phyloP scores from a whole-genome alignment of 2,329 filamentous ascomycete genomes.

The Dactylella cylindrospora region DNA sequence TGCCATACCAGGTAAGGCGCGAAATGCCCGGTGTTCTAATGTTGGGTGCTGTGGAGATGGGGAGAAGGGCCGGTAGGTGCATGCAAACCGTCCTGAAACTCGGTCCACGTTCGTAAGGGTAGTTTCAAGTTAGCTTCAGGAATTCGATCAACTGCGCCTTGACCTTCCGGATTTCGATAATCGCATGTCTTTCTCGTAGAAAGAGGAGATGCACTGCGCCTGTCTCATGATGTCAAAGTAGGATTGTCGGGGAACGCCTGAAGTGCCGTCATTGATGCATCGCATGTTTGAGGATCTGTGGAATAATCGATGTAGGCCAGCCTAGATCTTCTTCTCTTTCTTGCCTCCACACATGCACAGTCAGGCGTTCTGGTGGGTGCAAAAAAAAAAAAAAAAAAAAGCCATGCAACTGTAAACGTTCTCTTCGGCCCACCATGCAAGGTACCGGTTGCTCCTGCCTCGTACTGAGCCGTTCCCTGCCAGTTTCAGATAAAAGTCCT shows the following conservation, averaged over 20 bases:
- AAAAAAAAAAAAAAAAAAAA: background rate
- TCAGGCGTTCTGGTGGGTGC: conserved; percentile 4
- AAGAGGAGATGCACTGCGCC: conserved; percentile 18
- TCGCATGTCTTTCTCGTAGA: background rate
- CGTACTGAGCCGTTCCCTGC: conserved; percentile 43
- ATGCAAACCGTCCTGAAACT: conserved; percentile 17
- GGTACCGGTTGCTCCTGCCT: conserved; percentile 32
- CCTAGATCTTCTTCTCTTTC: conserved; percentile 15
- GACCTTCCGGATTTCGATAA: conserved; percentile 39
- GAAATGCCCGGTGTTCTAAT: conserved; percentile 29
- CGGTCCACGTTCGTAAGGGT: conserved; percentile 23
- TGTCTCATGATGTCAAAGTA: conserved; percentile 21
- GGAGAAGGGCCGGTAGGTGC: background rate
- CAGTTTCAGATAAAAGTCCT: conserved; percentile 44
- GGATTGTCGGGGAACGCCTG: conserved; percentile 24
- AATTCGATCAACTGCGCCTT: conserved; percentile 23
- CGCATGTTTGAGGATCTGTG: conserved; percentile 40
- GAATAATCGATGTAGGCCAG: conserved; percentile 34
- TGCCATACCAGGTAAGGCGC: conserved; percentile 16
- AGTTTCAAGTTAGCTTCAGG: conserved; percentile 42
- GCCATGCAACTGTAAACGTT: background rate
- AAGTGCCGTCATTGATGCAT: too few species aligned
- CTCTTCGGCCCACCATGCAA: conserved; percentile 40
- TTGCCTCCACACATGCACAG: too few species aligned
- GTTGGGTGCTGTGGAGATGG: conserved; percentile 13